Evolutionary conservation across 1,284 basidiomycete species (phyloP).

Genomic region (Cystobasidium slooffiae): DNA sequence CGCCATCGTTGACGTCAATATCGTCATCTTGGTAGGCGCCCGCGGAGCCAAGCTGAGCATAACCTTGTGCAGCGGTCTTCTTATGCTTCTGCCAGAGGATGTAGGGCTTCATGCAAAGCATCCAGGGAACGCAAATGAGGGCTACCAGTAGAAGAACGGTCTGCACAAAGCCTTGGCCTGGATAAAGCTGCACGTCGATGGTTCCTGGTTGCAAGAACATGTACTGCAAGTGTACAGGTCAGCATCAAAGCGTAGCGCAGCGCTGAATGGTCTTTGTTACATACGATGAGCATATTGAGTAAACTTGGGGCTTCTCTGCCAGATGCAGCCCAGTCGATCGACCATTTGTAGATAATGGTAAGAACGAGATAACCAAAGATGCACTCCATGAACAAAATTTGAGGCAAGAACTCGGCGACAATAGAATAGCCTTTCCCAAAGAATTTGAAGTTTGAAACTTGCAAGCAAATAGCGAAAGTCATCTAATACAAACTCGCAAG

Average conservation of each 20-base stretch:
- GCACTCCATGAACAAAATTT: slow-evolving; percentile 94
- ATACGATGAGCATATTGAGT: slow-evolving; percentile 58
- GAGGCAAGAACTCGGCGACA: slow-evolving; percentile 92
- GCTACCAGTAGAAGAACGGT: slow-evolving; percentile 79
- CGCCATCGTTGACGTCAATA: slow-evolving; percentile 64
- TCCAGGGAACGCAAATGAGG: slow-evolving; percentile 89
- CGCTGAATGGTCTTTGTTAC: background rate
- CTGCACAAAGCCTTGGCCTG: slow-evolving; percentile 87
- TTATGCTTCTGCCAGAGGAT: slow-evolving; percentile 88
- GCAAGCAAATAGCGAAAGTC: slow-evolving; percentile 95
- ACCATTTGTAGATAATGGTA: slow-evolving; percentile 98
- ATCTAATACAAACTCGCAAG: slow-evolving; percentile 65
- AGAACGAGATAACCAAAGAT: slow-evolving; percentile 94
- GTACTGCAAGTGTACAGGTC: slow-evolving; percentile 52
- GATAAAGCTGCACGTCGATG: slow-evolving; percentile 75
- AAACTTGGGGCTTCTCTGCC: slow-evolving; percentile 78
- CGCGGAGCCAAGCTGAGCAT: slow-evolving; percentile 63
- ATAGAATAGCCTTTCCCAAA: slow-evolving; percentile 86
- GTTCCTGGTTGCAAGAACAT: slow-evolving; percentile 90
- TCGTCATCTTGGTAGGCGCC: slow-evolving; percentile 71
- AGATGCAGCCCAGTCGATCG: slow-evolving; percentile 80
- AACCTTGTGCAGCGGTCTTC: slow-evolving; percentile 80
- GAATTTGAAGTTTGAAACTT: slow-evolving; percentile 91
- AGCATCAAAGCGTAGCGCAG: background rate
- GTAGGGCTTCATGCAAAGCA: slow-evolving; percentile 94